Percentiles rank a stretch among this genome's conserved stretches.
Evolutionary conservation across 805 yeast species (phyloP).

Genomic region (Sugiyamaella lignohabitans): DNA sequence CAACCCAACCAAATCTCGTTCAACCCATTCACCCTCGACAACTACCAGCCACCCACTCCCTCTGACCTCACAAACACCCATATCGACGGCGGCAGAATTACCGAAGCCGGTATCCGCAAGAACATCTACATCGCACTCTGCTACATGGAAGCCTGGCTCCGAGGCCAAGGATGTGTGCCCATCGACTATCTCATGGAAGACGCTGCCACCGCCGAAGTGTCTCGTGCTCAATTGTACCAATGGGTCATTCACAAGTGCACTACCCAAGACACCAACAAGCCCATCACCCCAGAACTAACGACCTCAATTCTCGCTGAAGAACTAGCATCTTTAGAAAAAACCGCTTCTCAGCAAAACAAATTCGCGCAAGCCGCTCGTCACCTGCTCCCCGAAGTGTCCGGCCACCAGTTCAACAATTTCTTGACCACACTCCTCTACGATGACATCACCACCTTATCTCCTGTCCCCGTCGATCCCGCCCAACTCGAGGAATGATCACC

Average conservation of each 20-base stretch:
- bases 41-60: constrained; percentile 43
- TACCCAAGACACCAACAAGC: constrained; percentile 44
- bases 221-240: constrained; percentile 62
- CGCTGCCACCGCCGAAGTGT: constrained; percentile 70
- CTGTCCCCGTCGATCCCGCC: not conserved
- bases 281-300: constrained; percentile 45
- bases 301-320: constrained; percentile 48
- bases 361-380: constrained; percentile 48
- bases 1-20: constrained; percentile 61
- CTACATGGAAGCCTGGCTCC: constrained; percentile 66
- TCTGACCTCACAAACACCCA: constrained; percentile 53
- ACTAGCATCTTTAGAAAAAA: constrained; percentile 40
- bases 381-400: constrained; percentile 54
- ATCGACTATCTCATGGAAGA: constrained; percentile 70
- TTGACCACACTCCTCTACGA: constrained; percentile 58
- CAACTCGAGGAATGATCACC: no score
- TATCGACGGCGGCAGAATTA: constrained; percentile 49
- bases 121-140: constrained; percentile 57
- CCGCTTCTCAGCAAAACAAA: constrained; percentile 40
- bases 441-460: constrained; percentile 33
- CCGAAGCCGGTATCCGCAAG: constrained; percentile 57
- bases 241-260: constrained; percentile 58
- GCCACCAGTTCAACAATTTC: constrained; percentile 54
- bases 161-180: constrained; percentile 64
- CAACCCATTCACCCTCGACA: constrained; percentile 28